Evolutionary conservation across 2,329 filamentous ascomycete species (phyloP).

Genomic region (Tolypocladium album): DNA sequence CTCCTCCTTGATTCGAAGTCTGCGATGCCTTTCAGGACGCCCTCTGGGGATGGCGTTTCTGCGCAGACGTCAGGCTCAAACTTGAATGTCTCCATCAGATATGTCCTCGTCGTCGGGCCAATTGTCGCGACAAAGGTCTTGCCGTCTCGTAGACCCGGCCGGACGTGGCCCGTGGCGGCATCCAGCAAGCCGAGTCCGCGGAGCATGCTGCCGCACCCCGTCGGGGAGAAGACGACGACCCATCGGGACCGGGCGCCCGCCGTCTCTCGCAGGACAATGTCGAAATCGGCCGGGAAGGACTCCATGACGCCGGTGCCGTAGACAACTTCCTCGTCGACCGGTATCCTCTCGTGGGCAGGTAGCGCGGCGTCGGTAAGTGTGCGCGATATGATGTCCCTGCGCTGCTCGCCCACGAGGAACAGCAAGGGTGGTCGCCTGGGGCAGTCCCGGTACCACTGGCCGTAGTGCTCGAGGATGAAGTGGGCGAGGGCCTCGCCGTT

Average conservation of each 20-base stretch:
- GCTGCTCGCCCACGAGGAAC: conserved; percentile 84
- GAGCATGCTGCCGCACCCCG: conserved; percentile 52
- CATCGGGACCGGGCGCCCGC: conserved; percentile 39
- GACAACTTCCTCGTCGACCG: conserved; percentile 69
- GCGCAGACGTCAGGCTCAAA: conserved; percentile 73
- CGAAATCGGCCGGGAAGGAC: conserved; percentile 63
- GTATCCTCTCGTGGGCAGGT: conserved; percentile 39
- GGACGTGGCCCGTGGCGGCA: conserved; percentile 27
- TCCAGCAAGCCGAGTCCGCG: conserved; percentile 41
- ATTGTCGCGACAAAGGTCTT: conserved; percentile 71
- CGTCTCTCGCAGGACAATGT: conserved; percentile 34
- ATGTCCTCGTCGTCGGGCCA: conserved; percentile 80
- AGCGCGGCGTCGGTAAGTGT: conserved; percentile 54
- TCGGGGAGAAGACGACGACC: conserved; percentile 66
- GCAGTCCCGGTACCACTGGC: conserved; percentile 32
- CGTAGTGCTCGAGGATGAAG: conserved; percentile 73
- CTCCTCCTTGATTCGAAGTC: not conserved
- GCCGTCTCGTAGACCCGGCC: conserved; percentile 16
- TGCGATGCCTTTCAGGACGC: conserved; percentile 59
- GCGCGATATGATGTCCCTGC: conserved; percentile 81
- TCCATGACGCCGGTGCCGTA: conserved; percentile 81
- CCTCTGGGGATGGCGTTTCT: conserved; percentile 69
- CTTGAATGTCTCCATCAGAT: conserved; percentile 53
- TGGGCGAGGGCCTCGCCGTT: conserved; percentile 71
- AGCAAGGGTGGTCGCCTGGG: conserved; percentile 52